Evolutionary conservation across 768 basidiomycete species (phyloP).

Genomic region (Grammothele lineata): DNA sequence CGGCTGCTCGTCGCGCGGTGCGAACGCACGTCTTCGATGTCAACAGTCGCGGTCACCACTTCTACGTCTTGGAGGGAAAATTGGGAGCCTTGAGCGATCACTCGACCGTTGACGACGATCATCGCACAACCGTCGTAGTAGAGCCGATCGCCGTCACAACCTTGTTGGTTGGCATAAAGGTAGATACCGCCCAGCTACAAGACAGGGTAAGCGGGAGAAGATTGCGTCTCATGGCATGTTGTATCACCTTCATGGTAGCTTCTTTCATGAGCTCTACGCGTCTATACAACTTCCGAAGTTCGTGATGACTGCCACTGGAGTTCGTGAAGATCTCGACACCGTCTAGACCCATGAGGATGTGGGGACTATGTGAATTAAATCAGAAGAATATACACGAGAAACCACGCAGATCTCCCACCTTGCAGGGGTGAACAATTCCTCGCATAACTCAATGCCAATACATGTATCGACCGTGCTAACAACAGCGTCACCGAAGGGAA

Average conservation of each 20-base stretch:
- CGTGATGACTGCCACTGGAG: constrained; percentile 97
- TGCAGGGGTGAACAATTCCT: constrained; percentile 94
- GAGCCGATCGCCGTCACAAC: constrained; percentile 95
- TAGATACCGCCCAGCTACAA: constrained; percentile 90
- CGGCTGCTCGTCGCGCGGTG: constrained; percentile 82
- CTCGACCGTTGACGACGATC: constrained; percentile 90
- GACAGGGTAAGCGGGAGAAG: neutral
- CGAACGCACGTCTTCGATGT: constrained; percentile 93
- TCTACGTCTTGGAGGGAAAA: constrained; percentile 96
- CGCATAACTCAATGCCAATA: constrained; percentile 94
- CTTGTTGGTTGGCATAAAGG: constrained; percentile 98
- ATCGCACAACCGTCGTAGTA: constrained; percentile 98
- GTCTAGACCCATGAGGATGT: constrained; percentile 96
- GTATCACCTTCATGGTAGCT: constrained; percentile 95
- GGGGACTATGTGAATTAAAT: constrained; percentile 57
- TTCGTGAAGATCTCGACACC: constrained; percentile 99
- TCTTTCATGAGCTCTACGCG: constrained; percentile 95
- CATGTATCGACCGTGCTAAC: constrained; percentile 93
- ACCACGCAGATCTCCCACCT: constrained; percentile 64
- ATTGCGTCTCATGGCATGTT: too few species aligned
- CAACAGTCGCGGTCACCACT: constrained; percentile 92
- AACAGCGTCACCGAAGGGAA: constrained; percentile 95
- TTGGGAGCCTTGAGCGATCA: constrained; percentile 94
- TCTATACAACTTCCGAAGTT: constrained; percentile 90
- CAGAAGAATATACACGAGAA: neutral